phyloP scores from a whole-genome alignment of 2,329 filamentous ascomycete genomes.

The Verticillium zaregamsianum region DNA sequence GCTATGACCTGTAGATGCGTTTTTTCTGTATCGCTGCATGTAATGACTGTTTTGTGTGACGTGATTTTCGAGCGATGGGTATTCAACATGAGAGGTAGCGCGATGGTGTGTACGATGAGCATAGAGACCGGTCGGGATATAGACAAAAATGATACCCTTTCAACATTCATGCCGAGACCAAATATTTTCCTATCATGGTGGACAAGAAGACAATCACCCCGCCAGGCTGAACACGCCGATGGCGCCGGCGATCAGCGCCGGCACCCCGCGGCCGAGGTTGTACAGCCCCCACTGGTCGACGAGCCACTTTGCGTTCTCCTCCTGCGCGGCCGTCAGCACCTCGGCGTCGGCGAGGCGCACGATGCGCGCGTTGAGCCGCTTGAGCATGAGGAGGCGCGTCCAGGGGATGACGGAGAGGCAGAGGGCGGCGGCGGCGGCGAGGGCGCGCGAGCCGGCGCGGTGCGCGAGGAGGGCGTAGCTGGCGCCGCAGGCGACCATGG shows the following conservation, averaged over 20 bases:
- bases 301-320: constrained; percentile 44
- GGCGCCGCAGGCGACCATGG: constrained; percentile 33
- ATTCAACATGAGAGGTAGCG: not conserved
- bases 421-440: constrained; percentile 40
- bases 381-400: constrained; percentile 39
- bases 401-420: constrained; percentile 46
- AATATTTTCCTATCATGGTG: no score
- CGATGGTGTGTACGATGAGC: not conserved
- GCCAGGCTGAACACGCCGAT: constrained; percentile 24
- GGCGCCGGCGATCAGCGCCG: constrained; percentile 19
- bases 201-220: constrained; percentile 9
- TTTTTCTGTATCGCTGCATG: not conserved
- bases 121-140: not conserved
- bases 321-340: constrained; percentile 26
- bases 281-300: constrained; percentile 52
- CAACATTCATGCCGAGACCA: not conserved
- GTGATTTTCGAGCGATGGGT: not conserved
- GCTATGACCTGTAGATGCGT: constrained; percentile 6
- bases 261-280: constrained; percentile 39
- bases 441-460: constrained; percentile 29
- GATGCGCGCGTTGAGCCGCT: constrained; percentile 42
- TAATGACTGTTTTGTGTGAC: not conserved
- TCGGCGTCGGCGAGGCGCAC: constrained; percentile 34
- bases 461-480: constrained; percentile 39
- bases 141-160: constrained; percentile 3